These are phyloP conservation scores for Yamadazyma dushanensis DNA, from an alignment of 1,139 yeast genomes.

Conservation along the genomic window DNA sequence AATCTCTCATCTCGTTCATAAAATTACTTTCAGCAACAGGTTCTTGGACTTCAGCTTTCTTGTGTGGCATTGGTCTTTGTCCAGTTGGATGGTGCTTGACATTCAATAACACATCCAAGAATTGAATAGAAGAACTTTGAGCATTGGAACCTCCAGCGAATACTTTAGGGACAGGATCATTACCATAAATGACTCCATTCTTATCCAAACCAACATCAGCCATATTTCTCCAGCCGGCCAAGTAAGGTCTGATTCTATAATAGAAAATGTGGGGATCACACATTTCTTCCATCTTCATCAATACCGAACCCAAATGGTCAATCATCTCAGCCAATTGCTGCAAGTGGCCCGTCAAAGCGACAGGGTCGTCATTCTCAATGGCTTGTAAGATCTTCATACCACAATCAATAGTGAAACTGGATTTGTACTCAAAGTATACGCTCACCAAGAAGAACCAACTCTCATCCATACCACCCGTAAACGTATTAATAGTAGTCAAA, in stretches of 20 bases:
- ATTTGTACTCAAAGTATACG: constrained; percentile 80
- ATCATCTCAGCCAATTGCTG: constrained; percentile 74
- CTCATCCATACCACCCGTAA: constrained; percentile 89
- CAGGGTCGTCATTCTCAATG: constrained; percentile 31
- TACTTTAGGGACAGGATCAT: constrained; percentile 54
- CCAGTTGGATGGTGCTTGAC: constrained; percentile 83
- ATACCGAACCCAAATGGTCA: constrained; percentile 70
- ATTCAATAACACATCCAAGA: constrained; percentile 72
- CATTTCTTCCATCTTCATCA: constrained; percentile 88
- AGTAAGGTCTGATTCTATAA: constrained; percentile 79
- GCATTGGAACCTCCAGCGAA: constrained; percentile 94
- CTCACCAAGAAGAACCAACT: constrained; percentile 92
- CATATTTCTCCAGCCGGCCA: constrained; percentile 97
- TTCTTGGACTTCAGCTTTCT: constrained; percentile 1
- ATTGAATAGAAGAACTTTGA: constrained; percentile 86
- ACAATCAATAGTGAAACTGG: constrained; percentile 68
- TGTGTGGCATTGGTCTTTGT: constrained; percentile 45
- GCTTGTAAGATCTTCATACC: constrained; percentile 44
- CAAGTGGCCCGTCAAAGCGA: constrained; percentile 43
- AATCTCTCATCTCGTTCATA: constrained; percentile 78
- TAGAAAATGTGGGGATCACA: constrained; percentile 94
- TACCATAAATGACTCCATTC: constrained; percentile 76
- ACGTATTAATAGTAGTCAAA: constrained; percentile 77
- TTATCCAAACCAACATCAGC: constrained; percentile 77
- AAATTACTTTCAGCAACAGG: constrained; percentile 47